Conservation (phyloP, 768 basidiomycete genomes). For the Boletus sensibilis region DNA sequence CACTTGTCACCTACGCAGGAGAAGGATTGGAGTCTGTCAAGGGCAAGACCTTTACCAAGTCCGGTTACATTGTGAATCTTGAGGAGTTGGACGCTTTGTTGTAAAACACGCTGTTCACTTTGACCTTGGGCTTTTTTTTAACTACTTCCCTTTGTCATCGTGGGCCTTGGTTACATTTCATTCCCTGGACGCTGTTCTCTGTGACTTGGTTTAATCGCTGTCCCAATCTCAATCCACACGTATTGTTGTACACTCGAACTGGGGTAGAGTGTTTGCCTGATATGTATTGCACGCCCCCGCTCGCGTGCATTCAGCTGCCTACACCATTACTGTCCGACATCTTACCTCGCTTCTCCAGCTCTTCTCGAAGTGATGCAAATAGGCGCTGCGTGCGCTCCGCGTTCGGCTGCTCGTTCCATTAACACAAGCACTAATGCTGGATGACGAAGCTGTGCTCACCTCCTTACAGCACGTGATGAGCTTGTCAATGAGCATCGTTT, state of each 20-base stretch:
- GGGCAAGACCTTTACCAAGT: constrained; percentile 76
- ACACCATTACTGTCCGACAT: constrained; percentile 41
- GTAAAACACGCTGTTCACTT: constrained; percentile 31
- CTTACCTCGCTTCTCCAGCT: constrained; percentile 71
- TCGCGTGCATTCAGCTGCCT: constrained; percentile 40
- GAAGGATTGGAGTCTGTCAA: constrained; percentile 81
- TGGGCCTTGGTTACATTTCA: constrained; percentile 2
- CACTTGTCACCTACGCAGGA: constrained; percentile 85
- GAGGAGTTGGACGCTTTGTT: constrained; percentile 73
- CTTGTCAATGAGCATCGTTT: constrained; percentile 80
- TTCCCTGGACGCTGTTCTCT: background rate
- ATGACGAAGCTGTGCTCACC: constrained; percentile 44
- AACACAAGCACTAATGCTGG: constrained; percentile 5
- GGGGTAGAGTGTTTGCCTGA: constrained; percentile 9
- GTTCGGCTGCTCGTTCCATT: constrained; percentile 55
- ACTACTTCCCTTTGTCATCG: constrained; percentile 1
- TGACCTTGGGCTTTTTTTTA: constrained; percentile 5
- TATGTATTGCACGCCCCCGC: constrained; percentile 16
- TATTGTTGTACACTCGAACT: constrained; percentile 12
- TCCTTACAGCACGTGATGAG: constrained; percentile 85
- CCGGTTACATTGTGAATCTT: constrained; percentile 61
- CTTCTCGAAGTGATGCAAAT: constrained; percentile 79
- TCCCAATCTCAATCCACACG: constrained; percentile 1
- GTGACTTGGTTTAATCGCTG: background rate
- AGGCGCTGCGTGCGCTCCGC: constrained; percentile 80